phyloP scores from a whole-genome alignment of 352 stramenopile species.

The Blastocystis sp. region DNA sequence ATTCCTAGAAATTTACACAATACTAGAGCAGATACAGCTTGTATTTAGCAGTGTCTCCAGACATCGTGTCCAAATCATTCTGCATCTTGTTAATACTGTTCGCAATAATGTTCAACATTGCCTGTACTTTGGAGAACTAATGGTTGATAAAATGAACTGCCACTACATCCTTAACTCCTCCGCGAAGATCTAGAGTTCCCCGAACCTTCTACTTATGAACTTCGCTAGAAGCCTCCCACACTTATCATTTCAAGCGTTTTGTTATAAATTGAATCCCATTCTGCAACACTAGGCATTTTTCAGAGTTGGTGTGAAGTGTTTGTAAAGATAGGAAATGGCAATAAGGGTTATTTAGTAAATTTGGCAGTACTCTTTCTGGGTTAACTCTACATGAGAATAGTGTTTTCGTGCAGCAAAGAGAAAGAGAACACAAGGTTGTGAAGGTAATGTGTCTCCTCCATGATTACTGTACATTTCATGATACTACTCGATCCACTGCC shows the following conservation, averaged over 20 bases:
- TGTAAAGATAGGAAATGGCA: neutral
- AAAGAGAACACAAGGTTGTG: too few species aligned
- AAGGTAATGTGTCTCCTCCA: too few species aligned
- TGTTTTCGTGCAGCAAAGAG: too few species aligned
- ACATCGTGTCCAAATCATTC: slow-evolving; percentile 37
- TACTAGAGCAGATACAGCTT: neutral
- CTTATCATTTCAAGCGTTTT: slow-evolving; percentile 55
- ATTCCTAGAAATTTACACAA: neutral
- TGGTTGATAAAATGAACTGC: neutral
- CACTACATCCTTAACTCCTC: slow-evolving; percentile 32
- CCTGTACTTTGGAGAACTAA: slow-evolving; percentile 51
- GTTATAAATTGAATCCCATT: slow-evolving; percentile 61
- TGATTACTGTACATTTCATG: too few species aligned
- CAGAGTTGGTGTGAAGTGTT: neutral
- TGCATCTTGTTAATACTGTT: slow-evolving; percentile 56
- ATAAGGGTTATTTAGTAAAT: neutral
- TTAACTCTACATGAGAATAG: too few species aligned
- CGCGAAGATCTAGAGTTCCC: neutral
- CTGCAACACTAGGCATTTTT: slow-evolving; percentile 58
- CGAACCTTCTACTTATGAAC: slow-evolving; percentile 23
- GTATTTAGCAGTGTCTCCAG: slow-evolving; percentile 29
- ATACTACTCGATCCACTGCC: too few species aligned
- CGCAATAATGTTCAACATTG: slow-evolving; percentile 7
- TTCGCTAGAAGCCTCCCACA: neutral
- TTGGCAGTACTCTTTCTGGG: too few species aligned